phyloP scores from a whole-genome alignment of 2,329 filamentous ascomycete species.

The Daldinia eschscholtzii region DNA sequence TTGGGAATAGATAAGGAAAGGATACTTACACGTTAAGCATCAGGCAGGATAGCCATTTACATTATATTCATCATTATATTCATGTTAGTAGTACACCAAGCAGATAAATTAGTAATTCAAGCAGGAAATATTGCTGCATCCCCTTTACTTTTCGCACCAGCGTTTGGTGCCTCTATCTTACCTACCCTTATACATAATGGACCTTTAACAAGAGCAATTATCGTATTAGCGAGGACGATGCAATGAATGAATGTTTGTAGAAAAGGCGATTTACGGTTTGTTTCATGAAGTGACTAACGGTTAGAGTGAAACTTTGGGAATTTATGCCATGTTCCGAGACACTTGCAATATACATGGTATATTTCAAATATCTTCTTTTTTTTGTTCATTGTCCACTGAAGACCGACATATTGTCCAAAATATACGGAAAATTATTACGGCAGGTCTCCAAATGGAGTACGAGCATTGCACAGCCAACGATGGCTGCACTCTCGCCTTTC shows the following conservation, averaged over 20 bases:
- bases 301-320: background rate
- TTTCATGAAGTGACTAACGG: background rate
- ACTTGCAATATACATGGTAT: background rate
- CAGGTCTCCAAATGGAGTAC: constrained; percentile 50
- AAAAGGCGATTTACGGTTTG: background rate
- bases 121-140: background rate
- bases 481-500: constrained; percentile 53
- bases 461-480: constrained; percentile 51
- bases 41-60: background rate
- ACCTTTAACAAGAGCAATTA: background rate
- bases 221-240: background rate
- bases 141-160: background rate
- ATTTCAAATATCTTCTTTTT: too few relatives aligned
- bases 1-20: constrained; percentile 1
- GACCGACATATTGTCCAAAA: background rate
- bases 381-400: background rate
- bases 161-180: background rate
- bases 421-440: constrained; percentile 14
- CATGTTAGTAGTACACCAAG: background rate
- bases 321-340: background rate
- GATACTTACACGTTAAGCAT: constrained; percentile 3
- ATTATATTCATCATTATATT: constrained; percentile 13
- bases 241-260: background rate
- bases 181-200: background rate
- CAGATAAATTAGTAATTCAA: constrained; percentile 5